Percentiles rank a stretch among this genome's conserved stretches.
Conservation (phyloP, 768 basidiomycete genomes). For the Leccinum imitatum region DNA sequence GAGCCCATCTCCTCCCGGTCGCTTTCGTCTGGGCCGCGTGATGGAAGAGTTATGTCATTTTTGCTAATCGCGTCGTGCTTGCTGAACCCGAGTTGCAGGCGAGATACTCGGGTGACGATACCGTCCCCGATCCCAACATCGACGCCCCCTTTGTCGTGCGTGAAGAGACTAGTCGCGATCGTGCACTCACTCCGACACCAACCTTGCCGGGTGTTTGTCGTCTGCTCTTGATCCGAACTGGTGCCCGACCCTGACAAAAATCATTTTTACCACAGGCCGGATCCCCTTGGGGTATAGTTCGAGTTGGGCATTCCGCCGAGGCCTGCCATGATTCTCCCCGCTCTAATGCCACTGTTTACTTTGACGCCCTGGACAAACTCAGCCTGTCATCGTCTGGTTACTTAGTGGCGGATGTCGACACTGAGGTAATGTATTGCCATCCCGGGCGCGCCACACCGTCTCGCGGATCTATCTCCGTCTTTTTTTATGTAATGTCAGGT, state of each 20-base stretch:
- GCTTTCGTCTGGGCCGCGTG: slow-evolving; percentile 14
- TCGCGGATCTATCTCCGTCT: neutral
- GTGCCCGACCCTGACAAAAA: slow-evolving; percentile 11
- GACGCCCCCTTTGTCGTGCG: neutral
- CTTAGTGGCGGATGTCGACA: slow-evolving; percentile 6
- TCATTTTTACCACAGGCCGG: slow-evolving; percentile 6
- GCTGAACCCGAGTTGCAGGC: neutral
- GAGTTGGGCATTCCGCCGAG: slow-evolving; percentile 1
- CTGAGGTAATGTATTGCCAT: slow-evolving; percentile 9
- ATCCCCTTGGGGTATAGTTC: neutral
- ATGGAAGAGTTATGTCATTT: slow-evolving; percentile 20
- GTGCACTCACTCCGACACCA: neutral
- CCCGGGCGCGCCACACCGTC: neutral
- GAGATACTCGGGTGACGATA: neutral
- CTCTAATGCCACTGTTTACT: slow-evolving; percentile 26
- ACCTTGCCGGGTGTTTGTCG: slow-evolving; percentile 1
- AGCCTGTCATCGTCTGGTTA: slow-evolving; percentile 3
- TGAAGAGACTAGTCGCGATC: neutral
- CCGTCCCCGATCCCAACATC: neutral
- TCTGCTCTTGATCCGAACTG: neutral
- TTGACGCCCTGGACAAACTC: slow-evolving; percentile 22
- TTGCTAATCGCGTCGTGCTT: neutral
- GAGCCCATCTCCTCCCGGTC: slow-evolving; percentile 13
- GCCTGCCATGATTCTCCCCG: neutral
- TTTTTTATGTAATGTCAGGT: slow-evolving; percentile 3